Base-by-base conservation (phyloP, 1,284 basidiomycete genomes). In the Leccinum cinnamomeum region DNA sequence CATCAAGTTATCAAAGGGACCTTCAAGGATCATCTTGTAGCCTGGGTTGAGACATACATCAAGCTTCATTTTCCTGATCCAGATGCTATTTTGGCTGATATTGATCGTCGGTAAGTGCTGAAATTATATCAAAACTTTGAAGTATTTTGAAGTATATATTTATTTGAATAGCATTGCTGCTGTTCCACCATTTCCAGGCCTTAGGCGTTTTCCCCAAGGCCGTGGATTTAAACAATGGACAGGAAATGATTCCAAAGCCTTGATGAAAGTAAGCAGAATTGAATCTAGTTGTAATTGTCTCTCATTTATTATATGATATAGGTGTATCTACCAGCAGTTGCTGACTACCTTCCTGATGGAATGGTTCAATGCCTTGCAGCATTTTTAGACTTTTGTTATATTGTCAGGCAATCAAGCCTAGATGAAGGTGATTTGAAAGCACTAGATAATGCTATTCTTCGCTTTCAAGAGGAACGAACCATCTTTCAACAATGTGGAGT, bases 341-440 rank as follows among this genome's bases (percentile, higher is more conserved):
- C 25, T n/a, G 51, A 30, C 51, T 30, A 53, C 11, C 28, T 53
- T 53, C 51, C 39, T 41, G 39, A 41, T 16, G n/a, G n/a, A 41
- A 56, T 56, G 55, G 55, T 56, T n/a, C 55, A 56, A 56, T 20
- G 39, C 39, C 25, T 56, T 25, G 55, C 55, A 25, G 37, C 55
- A 10, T 56, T 56, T 20, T n/a, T 44, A 39, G 39, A 56, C 3
- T 56, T 56, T 56, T 56, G 55, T 16, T 63, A 63, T 39, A 55
- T 64, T 18, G 56, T 57, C 18, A 50, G 20, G 5, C 33, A 46
- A 2, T 53, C 48, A 6, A 48, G 48, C 4, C 18, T 64, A 2
- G 54, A 16, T 18, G 58, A 60, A 2, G 50, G 18, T 2, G 41
- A 56, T 20, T 41, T 41, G n/a, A 41, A 41, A 16, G 39, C 39